Conservation (phyloP, 2,329 filamentous ascomycete genomes). For the Westerdykella ornata region DNA sequence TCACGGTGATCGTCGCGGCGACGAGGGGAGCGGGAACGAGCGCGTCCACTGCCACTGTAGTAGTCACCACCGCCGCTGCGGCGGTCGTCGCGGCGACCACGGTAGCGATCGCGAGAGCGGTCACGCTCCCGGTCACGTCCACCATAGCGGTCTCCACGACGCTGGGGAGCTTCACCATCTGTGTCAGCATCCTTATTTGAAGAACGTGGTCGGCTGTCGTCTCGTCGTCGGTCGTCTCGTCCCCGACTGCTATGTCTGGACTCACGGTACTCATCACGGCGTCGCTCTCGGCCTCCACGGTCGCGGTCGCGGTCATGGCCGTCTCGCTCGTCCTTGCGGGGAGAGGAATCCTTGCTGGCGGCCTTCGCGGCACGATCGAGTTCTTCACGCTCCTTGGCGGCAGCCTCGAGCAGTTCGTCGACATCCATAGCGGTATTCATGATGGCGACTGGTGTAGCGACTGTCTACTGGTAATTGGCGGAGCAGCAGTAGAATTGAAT, state of each 20-base stretch:
- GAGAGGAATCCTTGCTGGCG: slow-evolving; percentile 20
- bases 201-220: slow-evolving; percentile 25
- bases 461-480: no score
- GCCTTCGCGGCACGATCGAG: slow-evolving; percentile 6
- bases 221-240: slow-evolving; percentile 23
- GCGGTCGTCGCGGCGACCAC: slow-evolving; percentile 12
- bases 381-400: slow-evolving; percentile 26
- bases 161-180: slow-evolving; percentile 24
- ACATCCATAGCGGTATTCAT: slow-evolving; percentile 57
- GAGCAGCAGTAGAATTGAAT: no score
- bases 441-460: no score
- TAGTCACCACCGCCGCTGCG: slow-evolving; percentile 33
- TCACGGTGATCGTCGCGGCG: slow-evolving; percentile 42
- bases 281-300: slow-evolving; percentile 17
- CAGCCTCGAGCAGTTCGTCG: slow-evolving; percentile 83
- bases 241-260: slow-evolving; percentile 29
- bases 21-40: slow-evolving; percentile 34
- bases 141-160: slow-evolving; percentile 10
- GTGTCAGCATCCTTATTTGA: slow-evolving; percentile 32
- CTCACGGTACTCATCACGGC: slow-evolving; percentile 24
- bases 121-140: slow-evolving; percentile 29
- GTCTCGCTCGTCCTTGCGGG: slow-evolving; percentile 11
- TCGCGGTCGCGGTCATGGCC: slow-evolving; percentile 18
- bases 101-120: slow-evolving; percentile 24
- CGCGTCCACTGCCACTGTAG: slow-evolving; percentile 34